Evolutionary conservation across 768 basidiomycete species (phyloP), one percentile per base, ranked within the genome.

Genomic region (Lentinula sp.): DNA sequence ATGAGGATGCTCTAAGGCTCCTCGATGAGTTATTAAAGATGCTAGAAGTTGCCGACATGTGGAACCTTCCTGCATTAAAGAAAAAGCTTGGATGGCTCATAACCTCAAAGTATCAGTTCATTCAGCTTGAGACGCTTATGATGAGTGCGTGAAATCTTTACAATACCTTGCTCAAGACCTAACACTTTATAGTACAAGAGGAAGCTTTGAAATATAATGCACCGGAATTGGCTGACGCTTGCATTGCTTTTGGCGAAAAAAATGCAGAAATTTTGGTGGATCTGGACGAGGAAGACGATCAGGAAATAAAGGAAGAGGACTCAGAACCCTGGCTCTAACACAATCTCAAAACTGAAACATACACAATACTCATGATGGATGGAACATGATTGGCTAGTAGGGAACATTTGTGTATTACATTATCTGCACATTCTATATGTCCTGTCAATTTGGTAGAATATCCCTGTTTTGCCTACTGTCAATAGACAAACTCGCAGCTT

Each of bases 41-140:
- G 57, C 21, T 59, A 21, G 43, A 23, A 18, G 10, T 59, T 15
- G 43, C 48, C 35, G 45, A 59, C 31, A 34, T 11, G 10, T 59
- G 57, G 57, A 45, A 37, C 18, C 34, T 46, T 18, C 45, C 43
- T 7, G n/a, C 45, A 18, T 23, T 59, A n/a, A 59, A 45, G 34
- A 59, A 18, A 21, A 59, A 49, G 37, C 18, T 59, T 11, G 46
- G 32, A 1, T 59, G 46, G 43, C 9, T 59, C 1, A 59, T 59
- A 34, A 48, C 57, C 6, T 18, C 57, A n/a, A 59, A 59, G 10
- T 59, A 48, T n/a, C 32, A 21, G 15, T 59, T 59, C 18, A 59
- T 59, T 28, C 45, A 59, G 18, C 57, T 45, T 7, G 57, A 59
- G n/a, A 59, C 57, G 18, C n/a, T 48, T 9, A 7, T 15, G 6